Conservation (phyloP, 305 asterid genomes). For the Petunia hybrid region DNA sequence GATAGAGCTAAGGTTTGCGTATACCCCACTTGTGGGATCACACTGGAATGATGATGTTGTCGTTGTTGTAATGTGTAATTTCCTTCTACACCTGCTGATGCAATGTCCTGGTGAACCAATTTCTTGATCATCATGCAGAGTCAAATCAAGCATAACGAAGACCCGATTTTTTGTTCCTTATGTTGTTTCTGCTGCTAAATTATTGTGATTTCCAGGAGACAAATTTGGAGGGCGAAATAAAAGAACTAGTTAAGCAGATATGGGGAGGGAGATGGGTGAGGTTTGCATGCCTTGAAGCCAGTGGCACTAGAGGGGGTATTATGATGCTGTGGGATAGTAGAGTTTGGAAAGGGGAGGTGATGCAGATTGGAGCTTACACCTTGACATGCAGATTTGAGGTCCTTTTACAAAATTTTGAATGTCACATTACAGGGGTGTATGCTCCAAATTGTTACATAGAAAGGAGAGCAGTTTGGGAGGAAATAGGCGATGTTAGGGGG, state of each 20-base stretch:
- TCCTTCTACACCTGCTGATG: not conserved
- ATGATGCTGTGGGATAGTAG: not conserved
- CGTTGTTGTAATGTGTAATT: not conserved
- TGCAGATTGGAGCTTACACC: no score
- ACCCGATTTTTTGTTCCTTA: not conserved
- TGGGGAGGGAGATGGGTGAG: no score
- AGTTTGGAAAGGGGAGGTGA: not conserved
- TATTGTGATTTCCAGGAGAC: no score
- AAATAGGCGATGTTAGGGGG: not conserved
- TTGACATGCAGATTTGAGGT: no score
- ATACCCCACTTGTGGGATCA: no score
- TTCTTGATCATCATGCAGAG: not conserved
- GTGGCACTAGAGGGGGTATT: not conserved
- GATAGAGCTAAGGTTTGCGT: no score
- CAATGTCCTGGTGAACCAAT: not conserved
- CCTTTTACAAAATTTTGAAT: no score
- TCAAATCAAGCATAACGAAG: not conserved
- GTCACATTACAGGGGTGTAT: no score
- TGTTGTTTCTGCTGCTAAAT: not conserved
- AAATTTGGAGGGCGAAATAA: no score
- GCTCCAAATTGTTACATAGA: not conserved
- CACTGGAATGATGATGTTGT: no score
- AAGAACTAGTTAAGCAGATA: no score
- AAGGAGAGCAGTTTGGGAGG: not conserved
- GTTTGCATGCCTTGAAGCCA: no score